These are phyloP conservation scores for Flaveria bidentis DNA, from an alignment of 129 eudicot species.

Conservation along the genomic window DNA sequence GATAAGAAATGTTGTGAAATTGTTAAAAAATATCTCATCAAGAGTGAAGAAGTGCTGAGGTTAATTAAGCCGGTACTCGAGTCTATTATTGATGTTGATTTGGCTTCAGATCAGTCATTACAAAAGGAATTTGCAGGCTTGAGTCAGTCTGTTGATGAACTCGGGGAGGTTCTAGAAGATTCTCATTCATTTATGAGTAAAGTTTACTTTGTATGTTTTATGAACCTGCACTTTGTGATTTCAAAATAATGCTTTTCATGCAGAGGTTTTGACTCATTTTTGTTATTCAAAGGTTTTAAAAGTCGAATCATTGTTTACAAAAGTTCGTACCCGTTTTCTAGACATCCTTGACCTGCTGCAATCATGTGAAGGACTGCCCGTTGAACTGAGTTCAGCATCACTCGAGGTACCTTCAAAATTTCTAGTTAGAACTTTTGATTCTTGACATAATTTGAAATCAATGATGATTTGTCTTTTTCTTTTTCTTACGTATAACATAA, in stretches of 20 bases:
- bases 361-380: slow-evolving; percentile 50
- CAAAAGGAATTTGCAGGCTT: slow-evolving; percentile 55
- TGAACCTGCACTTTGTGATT: background rate
- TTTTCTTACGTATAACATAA: slow-evolving; percentile 6
- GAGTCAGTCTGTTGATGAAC: slow-evolving; percentile 60
- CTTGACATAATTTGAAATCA: slow-evolving; percentile 4
- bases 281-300: slow-evolving; percentile 67
- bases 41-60: slow-evolving; percentile 68
- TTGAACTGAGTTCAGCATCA: slow-evolving; percentile 57
- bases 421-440: background rate
- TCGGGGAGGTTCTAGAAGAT: slow-evolving; percentile 62
- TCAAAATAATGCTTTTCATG: background rate
- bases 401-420: slow-evolving; percentile 61
- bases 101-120: slow-evolving; percentile 56
- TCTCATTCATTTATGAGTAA: slow-evolving; percentile 82
- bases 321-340: slow-evolving; percentile 47
- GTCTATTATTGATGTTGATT: slow-evolving; percentile 51
- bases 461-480: background rate
- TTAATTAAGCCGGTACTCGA: slow-evolving; percentile 71
- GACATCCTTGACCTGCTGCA: slow-evolving; percentile 65
- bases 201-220: slow-evolving; percentile 77
- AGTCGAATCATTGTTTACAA: slow-evolving; percentile 57
- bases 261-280: slow-evolving; percentile 12
- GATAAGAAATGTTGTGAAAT: slow-evolving; percentile 52
- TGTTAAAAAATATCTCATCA: slow-evolving; percentile 51